These are phyloP conservation scores for Penicillium arizonense DNA, from an alignment of 495 filamentous ascomycete genomes.

Conservation along the genomic window DNA sequence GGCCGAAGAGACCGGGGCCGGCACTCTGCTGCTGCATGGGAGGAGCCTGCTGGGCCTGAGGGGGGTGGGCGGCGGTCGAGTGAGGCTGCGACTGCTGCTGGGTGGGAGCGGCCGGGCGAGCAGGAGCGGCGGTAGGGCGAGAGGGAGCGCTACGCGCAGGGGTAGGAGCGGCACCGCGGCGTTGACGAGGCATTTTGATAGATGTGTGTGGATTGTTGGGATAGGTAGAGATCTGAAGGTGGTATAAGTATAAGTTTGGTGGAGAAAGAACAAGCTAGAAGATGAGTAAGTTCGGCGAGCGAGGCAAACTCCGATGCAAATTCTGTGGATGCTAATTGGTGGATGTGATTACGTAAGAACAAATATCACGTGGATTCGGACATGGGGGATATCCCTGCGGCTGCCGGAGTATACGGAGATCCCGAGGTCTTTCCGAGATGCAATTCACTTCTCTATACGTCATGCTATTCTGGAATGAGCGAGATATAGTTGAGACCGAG, in stretches of 20 bases:
- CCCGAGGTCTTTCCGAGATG: too few relatives aligned
- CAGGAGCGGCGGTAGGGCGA: constrained; percentile 65
- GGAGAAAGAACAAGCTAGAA: constrained; percentile 31
- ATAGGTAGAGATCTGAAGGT: constrained; percentile 4
- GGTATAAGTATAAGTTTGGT: constrained; percentile 10
- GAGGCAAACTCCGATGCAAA: constrained; percentile 28
- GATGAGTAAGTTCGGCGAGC: constrained; percentile 16
- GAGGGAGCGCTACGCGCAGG: constrained; percentile 60
- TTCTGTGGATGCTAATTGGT: constrained; percentile 22
- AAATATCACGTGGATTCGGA: constrained; percentile 10
- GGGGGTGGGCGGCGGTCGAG: constrained; percentile 65
- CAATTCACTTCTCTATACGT: too few relatives aligned
- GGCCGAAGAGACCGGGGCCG: constrained; percentile 73
- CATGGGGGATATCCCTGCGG: neutral
- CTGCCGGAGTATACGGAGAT: neutral
- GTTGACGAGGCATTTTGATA: constrained; percentile 74
- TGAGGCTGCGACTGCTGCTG: constrained; percentile 46
- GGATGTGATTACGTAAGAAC: neutral
- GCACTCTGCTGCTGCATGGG: constrained; percentile 51
- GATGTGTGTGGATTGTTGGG: constrained; percentile 17
- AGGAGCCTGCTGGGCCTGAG: constrained; percentile 45
- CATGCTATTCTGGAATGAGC: neutral
- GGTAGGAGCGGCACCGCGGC: constrained; percentile 57
- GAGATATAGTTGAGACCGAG: neutral
- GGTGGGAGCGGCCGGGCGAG: constrained; percentile 53